Evolutionary conservation across 352 stramenopile species (phyloP), one percentile per base, ranked within the genome.

Genomic region (Phytopythium kandeliae): DNA sequence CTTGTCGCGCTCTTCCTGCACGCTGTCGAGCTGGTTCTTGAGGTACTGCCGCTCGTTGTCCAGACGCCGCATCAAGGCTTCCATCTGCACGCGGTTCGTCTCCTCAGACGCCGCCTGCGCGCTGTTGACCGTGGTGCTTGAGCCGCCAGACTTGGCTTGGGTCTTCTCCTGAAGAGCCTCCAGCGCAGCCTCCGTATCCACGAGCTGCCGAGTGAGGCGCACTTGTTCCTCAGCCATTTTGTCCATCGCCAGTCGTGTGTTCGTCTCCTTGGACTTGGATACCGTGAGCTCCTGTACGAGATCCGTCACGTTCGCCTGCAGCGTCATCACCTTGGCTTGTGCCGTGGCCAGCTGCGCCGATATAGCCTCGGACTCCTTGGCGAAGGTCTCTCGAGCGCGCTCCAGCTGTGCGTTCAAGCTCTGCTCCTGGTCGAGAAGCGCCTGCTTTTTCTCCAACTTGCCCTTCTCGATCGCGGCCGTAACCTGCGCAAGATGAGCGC

Each of bases 21-120:
- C 77, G 9, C 58, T 64, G 41, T 86, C 70, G 6, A 89, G 58
- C 49, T 91, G 82, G 34, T 74, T 89, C 54, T 91, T 90, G 26
- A 93, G 51, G 43, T 93, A 93, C 40, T 89, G 77, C 1, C 82
- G 71, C 40, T 93, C 79, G 35, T 93, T 90, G 40, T 89, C 81
- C 1, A 93, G 73, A 3, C 79, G 60, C 19, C 82, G 65, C 7
- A 93, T 41, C 1, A 87, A 51, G n/a, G 78, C 80, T 48, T 93
- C 82, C 67, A 86, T 85, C 46, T 90, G 79, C 54, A 90, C 72
- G 2, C 79, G 78, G 22, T 89, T 72, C 0, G 79, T 86, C 48
- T 93, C 82, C 22, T 92, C 81, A 31, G 62, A 84, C 13, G 81
- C 78, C n/a, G 67, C 83, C 55, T 85, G 85, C 1, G 69, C 72